These are phyloP conservation scores for Melampsora americana DNA, from an alignment of 1,284 basidiomycete genomes.

Conservation along the genomic window DNA sequence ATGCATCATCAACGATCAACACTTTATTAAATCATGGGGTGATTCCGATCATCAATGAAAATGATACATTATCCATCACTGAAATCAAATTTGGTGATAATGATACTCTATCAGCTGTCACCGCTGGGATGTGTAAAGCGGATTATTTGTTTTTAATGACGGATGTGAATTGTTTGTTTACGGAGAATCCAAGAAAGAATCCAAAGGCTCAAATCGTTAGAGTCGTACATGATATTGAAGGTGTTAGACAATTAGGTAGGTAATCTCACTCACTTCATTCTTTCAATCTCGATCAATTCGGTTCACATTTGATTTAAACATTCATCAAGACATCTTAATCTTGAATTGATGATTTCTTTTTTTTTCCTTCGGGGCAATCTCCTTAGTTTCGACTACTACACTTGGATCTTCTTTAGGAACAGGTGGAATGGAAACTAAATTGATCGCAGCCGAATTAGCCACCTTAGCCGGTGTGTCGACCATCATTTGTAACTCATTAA, in stretches of 20 bases:
- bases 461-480: constrained; percentile 94
- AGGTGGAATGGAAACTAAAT: constrained; percentile 98
- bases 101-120: constrained; percentile 94
- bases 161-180: constrained; percentile 94
- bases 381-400: constrained; percentile 83
- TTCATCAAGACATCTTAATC: background rate
- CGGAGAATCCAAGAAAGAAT: constrained; percentile 87
- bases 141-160: constrained; percentile 96
- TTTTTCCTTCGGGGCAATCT: background rate
- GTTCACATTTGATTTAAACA: too few species aligned
- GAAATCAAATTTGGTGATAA: constrained; percentile 99
- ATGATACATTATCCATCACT: constrained; percentile 69
- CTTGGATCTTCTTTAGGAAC: constrained; percentile 90
- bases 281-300: too few species aligned
- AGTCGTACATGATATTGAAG: constrained; percentile 75
- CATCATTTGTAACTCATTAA: constrained; percentile 66
- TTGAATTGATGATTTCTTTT: background rate
- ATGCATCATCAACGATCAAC: constrained; percentile 87
- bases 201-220: constrained; percentile 75
- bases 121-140: constrained; percentile 92
- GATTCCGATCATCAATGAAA: constrained; percentile 92
- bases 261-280: background rate
- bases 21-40: constrained; percentile 85
- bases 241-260: constrained; percentile 74
- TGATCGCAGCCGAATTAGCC: constrained; percentile 95